Evolutionary conservation across 352 stramenopile genomes (phyloP).

Genomic region (Phytophthora agathidicida): DNA sequence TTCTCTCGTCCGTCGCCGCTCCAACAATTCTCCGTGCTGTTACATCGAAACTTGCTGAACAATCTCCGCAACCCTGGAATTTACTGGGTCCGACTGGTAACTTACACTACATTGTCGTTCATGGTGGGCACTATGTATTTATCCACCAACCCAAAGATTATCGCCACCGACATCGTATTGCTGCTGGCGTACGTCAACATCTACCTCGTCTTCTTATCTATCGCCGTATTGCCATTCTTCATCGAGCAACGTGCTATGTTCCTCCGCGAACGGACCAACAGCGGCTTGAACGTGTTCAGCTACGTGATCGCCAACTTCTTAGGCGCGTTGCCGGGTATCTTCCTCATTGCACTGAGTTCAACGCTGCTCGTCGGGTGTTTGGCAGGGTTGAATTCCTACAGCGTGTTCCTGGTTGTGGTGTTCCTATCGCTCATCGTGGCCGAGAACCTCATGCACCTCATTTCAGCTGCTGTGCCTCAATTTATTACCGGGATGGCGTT

Average conservation of each 20-base stretch:
- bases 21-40: conserved; percentile 56
- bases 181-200: conserved; percentile 88
- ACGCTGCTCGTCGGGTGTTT: conserved; percentile 50
- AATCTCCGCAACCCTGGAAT: conserved; percentile 69
- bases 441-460: conserved; percentile 80
- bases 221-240: conserved; percentile 82
- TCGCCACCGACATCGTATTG: conserved; percentile 44
- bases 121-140: conserved; percentile 80
- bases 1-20: conserved; percentile 29
- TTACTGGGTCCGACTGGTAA: conserved; percentile 75
- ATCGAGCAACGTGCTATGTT: conserved; percentile 88
- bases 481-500: conserved; percentile 85
- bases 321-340: conserved; percentile 64
- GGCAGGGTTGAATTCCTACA: conserved; percentile 56
- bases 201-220: conserved; percentile 90
- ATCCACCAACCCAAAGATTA: conserved; percentile 28
- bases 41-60: conserved; percentile 61
- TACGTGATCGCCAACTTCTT: conserved; percentile 81
- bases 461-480: conserved; percentile 68
- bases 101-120: conserved; percentile 69
- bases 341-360: conserved; percentile 59
- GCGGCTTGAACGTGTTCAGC: conserved; percentile 60
- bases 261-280: conserved; percentile 64
- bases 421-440: conserved; percentile 73
- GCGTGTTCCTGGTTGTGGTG: conserved; percentile 60